Conservation (phyloP, 495 filamentous ascomycete genomes). For the Pyrenopolyporus hunteri region DNA sequence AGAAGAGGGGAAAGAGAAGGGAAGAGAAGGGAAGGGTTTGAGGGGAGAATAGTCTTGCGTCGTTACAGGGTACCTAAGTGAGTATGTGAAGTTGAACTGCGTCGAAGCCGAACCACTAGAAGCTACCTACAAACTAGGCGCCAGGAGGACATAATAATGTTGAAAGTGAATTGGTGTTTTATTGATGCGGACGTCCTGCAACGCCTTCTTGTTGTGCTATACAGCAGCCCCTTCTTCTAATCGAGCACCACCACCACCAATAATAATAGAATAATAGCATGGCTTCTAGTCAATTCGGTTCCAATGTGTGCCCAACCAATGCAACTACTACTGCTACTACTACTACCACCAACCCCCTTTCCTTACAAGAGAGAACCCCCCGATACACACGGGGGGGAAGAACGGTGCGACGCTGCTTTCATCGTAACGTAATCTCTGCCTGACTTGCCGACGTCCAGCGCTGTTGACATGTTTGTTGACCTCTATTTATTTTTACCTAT, state of each 20-base stretch:
- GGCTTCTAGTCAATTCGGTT: conserved; percentile 1
- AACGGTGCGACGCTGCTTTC: conserved; percentile 15
- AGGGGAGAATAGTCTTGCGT: no score
- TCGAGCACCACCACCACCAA: conserved; percentile 20
- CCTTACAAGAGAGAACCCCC: conserved; percentile 13
- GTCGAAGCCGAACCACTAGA: no score
- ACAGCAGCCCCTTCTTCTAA: conserved; percentile 29
- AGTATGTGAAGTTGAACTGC: no score
- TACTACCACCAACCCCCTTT: no score
- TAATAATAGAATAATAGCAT: conserved; percentile 11
- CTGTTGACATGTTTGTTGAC: neutral
- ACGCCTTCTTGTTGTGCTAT: conserved; percentile 33
- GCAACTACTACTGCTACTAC: no score
- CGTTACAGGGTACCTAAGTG: no score
- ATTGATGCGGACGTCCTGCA: conserved; percentile 34
- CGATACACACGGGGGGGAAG: neutral
- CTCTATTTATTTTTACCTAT: neutral
- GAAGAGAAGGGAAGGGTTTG: no score
- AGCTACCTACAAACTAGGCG: no score
- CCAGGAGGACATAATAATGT: no score
- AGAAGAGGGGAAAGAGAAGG: neutral
- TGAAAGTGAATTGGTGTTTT: conserved; percentile 10
- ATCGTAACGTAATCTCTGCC: conserved; percentile 7
- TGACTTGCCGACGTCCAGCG: conserved; percentile 10
- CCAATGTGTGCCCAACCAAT: conserved; percentile 6